phyloP scores from a whole-genome alignment of 2,329 filamentous ascomycete species.

The Hortaea sp. region DNA sequence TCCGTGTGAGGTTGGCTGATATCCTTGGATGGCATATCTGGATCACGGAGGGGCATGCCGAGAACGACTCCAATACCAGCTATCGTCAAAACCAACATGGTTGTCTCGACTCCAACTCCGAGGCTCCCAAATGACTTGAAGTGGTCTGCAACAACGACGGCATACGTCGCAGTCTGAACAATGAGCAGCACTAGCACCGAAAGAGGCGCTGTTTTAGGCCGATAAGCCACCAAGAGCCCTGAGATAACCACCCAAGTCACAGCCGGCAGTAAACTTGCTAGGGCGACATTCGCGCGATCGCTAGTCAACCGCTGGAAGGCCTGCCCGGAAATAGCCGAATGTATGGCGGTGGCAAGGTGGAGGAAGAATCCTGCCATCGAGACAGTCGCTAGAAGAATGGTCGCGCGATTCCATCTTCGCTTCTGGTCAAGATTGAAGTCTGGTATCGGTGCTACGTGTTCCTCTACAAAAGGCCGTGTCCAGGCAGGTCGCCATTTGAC shows the following conservation, averaged over 20 bases:
- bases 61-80: constrained; percentile 46
- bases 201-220: constrained; percentile 20
- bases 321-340: neutral
- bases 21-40: constrained; percentile 40
- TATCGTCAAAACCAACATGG: constrained; percentile 10
- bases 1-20: constrained; percentile 50
- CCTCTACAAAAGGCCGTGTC: constrained; percentile 42
- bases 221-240: constrained; percentile 12
- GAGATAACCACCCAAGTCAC: constrained; percentile 17
- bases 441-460: constrained; percentile 18
- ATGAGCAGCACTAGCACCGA: constrained; percentile 14
- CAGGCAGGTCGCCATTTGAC: constrained; percentile 37
- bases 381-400: constrained; percentile 11
- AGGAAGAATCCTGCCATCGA: constrained; percentile 11
- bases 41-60: constrained; percentile 60
- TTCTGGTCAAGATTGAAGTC: constrained; percentile 24
- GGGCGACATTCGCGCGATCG: neutral
- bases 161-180: constrained; percentile 13
- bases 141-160: constrained; percentile 14
- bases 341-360: constrained; percentile 4
- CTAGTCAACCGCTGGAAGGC: neutral
- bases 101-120: constrained; percentile 6
- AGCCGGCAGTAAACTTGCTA: constrained; percentile 6
- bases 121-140: neutral
- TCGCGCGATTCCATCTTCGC: constrained; percentile 14